Base-by-base conservation (phyloP, 768 basidiomycete genomes). In the Termitomyces eurrhizus region DNA sequence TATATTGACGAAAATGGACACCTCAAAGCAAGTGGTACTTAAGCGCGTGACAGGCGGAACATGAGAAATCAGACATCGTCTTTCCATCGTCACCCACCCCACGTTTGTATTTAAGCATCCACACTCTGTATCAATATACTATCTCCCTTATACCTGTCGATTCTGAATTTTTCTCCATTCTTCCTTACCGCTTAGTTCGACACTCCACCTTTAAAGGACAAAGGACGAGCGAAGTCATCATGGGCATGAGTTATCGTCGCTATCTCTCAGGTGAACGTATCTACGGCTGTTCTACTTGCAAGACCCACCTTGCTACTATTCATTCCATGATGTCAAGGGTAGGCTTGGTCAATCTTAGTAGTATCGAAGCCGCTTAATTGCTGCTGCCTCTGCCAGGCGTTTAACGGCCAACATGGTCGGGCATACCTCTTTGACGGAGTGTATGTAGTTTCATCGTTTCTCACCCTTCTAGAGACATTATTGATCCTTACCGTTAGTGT, bases 381-480 rank as follows among this genome's bases (percentile, higher is more conserved):
- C 57, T 51, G 59, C 50, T 49, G 59, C 50, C 55, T 42, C 44
- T 46, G 46, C 50, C 41, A 98, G 96, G 92, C 92, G 48, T 98
- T 98, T 81, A 95, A 93, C 64, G 96, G 96, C 32, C 94, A 97
- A 74, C 94, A 97, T 73, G 96, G 96, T 18, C 82, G 92, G 59
- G 96, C 96, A 18, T 95, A 95, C 73, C 85, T 98, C 64, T 95
- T 98, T 68, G 92, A 95, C 56, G 85, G 82, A 65, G 95, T 97
- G 95, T 96, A 74, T 81, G 94, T 76, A 24, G 41, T 49, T 16
- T 32, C 18, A 56, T 59, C 48, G 26, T 41, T 52, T 51, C 44
- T 18, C 46, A 37, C 45, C 33, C 41, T 32, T 56, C 39, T 36
- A 36, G 56, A 21, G 48, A 14, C 13, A 57, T 64, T 46, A 65